Conservation (phyloP, 495 filamentous ascomycete genomes). For the Penicillium daleae region DNA sequence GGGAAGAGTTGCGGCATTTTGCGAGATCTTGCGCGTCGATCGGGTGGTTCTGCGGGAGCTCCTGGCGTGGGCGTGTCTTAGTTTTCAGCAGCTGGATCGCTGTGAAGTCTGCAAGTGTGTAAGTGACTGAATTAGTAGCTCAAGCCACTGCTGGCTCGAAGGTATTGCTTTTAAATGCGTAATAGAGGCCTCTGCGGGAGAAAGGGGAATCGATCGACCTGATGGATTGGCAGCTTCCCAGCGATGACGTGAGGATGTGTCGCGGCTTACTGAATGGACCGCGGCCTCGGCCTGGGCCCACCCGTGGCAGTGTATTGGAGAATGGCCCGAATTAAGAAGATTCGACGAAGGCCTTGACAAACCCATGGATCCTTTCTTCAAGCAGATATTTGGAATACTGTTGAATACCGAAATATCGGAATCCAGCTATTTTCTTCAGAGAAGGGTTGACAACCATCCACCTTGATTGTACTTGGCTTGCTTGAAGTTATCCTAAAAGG, state of each 20-base stretch:
- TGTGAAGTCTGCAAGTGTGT: neutral
- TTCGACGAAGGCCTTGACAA: neutral
- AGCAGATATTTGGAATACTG: neutral
- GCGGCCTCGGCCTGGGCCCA: neutral
- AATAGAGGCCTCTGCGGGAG: neutral
- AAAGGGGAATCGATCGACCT: neutral
- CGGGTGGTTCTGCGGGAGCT: conserved; percentile 1
- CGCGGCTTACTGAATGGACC: conserved; percentile 4
- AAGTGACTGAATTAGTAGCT: conserved; percentile 16
- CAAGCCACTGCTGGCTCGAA: conserved; percentile 14
- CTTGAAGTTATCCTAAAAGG: no score
- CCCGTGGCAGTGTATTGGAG: neutral
- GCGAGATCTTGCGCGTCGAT: conserved; percentile 1
- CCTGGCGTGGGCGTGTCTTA: conserved; percentile 26
- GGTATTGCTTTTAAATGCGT: conserved; percentile 9
- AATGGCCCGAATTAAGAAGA: neutral
- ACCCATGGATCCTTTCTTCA: neutral
- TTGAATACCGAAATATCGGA: neutral
- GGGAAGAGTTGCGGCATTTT: conserved; percentile 54
- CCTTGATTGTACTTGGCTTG: no score
- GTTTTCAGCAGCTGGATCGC: conserved; percentile 1
- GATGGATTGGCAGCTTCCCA: neutral
- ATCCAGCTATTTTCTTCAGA: neutral
- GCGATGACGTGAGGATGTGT: conserved; percentile 5
- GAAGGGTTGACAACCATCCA: neutral